Conservation (phyloP, 2,329 filamentous ascomycete genomes). For the Aspergillus flavus region DNA sequence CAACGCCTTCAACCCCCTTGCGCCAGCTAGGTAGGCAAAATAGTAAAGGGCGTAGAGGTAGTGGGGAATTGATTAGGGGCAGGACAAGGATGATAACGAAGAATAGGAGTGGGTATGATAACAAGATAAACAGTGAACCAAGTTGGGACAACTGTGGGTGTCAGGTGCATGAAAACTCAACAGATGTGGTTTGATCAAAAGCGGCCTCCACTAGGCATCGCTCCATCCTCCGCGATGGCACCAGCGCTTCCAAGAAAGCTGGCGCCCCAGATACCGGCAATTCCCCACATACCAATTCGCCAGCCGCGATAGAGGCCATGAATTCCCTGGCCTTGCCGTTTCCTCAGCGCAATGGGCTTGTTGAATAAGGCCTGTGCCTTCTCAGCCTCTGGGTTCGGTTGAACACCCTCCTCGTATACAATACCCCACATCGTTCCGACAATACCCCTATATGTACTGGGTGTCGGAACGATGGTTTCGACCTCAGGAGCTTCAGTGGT, state of each 20-base stretch:
- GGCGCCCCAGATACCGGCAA: constrained; percentile 59
- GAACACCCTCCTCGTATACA: constrained; percentile 74
- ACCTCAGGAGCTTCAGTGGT: constrained; percentile 39
- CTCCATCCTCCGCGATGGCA: constrained; percentile 40
- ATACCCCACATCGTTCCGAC: constrained; percentile 91
- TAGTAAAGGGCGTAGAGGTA: constrained; percentile 7
- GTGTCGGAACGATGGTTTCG: constrained; percentile 75
- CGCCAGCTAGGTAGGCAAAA: background rate
- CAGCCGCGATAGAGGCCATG: constrained; percentile 61
- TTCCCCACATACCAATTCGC: constrained; percentile 59
- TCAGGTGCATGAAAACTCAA: background rate
- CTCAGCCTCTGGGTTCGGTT: constrained; percentile 49
- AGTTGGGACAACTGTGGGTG: background rate
- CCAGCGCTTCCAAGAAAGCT: constrained; percentile 45
- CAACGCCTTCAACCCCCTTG: background rate
- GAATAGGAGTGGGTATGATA: constrained; percentile 4
- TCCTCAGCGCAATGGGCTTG: constrained; percentile 41
- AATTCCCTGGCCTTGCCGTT: constrained; percentile 57
- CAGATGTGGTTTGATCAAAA: constrained; percentile 25
- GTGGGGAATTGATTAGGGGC: background rate
- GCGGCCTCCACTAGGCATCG: constrained; percentile 34
- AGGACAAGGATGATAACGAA: background rate
- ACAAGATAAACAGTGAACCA: background rate
- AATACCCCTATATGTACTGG: constrained; percentile 79
- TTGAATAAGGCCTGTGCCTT: constrained; percentile 36